phyloP scores from a whole-genome alignment of 106 monocot genomes.

The Hemerocallis citrina region DNA sequence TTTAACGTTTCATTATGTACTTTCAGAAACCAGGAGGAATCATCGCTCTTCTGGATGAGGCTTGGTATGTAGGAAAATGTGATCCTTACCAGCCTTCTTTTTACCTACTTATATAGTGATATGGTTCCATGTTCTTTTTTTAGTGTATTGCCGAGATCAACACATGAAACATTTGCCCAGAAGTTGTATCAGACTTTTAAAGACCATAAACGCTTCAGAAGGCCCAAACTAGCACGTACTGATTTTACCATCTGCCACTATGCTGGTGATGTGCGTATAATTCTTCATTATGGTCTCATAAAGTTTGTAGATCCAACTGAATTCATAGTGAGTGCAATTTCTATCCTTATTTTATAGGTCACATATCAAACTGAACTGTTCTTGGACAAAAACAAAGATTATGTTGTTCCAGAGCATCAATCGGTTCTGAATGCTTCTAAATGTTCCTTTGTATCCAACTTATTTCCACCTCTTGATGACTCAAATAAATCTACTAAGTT shows the following conservation, averaged over 20 bases:
- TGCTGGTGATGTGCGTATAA: conserved; percentile 72
- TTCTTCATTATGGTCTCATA: background rate
- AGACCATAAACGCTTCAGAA: conserved; percentile 55
- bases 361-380: conserved; percentile 55
- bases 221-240: conserved; percentile 70
- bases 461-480: conserved; percentile 51
- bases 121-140: background rate
- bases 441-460: conserved; percentile 44
- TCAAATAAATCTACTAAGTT: conserved; percentile 71
- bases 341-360: conserved; percentile 32
- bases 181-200: conserved; percentile 73
- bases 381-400: conserved; percentile 79
- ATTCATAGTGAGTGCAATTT: background rate
- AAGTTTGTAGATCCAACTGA: conserved; percentile 1
- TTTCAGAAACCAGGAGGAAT: conserved; percentile 93
- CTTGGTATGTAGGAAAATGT: conserved; percentile 50
- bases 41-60: conserved; percentile 87
- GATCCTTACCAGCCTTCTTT: background rate
- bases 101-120: background rate
- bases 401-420: conserved; percentile 69
- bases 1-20: background rate
- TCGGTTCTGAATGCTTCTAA: conserved; percentile 53
- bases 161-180: conserved; percentile 77
- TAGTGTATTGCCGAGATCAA: conserved; percentile 79
- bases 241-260: conserved; percentile 74